A percentile compares a stretch with the other conserved stretches of the same genome.
Evolutionary conservation across 2,329 filamentous ascomycete genomes (phyloP).

Genomic region (Sphaceloma murrayae): DNA sequence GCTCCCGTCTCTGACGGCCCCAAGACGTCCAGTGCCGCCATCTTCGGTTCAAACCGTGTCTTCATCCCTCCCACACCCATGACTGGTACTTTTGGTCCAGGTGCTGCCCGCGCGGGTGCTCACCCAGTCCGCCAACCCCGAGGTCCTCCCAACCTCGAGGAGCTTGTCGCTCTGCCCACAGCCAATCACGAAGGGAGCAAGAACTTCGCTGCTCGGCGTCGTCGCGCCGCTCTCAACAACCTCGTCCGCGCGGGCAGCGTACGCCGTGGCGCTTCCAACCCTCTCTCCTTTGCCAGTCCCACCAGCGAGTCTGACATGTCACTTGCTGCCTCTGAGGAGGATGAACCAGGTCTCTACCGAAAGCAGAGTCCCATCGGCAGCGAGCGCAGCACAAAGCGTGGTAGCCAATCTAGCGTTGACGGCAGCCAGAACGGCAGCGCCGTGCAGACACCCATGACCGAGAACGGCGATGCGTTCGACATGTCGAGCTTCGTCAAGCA

Average conservation of each 20-base stretch:
- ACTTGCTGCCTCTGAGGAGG: constrained; percentile 60
- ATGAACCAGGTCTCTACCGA: constrained; percentile 59
- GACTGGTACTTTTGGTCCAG: constrained; percentile 82
- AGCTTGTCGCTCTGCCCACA: constrained; percentile 80
- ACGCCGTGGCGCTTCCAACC: constrained; percentile 61
- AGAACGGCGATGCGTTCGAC: constrained; percentile 23
- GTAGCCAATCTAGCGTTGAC: constrained; percentile 28
- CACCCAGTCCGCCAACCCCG: constrained; percentile 89
- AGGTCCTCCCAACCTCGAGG: constrained; percentile 82
- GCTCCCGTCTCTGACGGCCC: constrained; percentile 50
- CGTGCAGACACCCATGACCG: constrained; percentile 54
- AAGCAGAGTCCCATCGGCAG: constrained; percentile 33
- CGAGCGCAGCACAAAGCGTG: constrained; percentile 32
- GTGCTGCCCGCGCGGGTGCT: constrained; percentile 85
- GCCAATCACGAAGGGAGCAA: constrained; percentile 90
- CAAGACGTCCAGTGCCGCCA: constrained; percentile 54
- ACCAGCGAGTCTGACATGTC: constrained; percentile 69
- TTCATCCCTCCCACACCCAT: constrained; percentile 66
- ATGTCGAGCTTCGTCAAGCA: constrained; percentile 24
- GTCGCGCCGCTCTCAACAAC: constrained; percentile 83
- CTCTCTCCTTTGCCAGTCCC: constrained; percentile 53
- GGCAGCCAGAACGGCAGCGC: constrained; percentile 28
- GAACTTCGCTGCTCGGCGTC: constrained; percentile 90
- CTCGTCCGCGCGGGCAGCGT: constrained; percentile 82
- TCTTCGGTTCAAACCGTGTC: constrained; percentile 36